Evolutionary conservation across 2,329 filamentous ascomycete species (phyloP).

Genomic region (Albophoma yamanashiensis): DNA sequence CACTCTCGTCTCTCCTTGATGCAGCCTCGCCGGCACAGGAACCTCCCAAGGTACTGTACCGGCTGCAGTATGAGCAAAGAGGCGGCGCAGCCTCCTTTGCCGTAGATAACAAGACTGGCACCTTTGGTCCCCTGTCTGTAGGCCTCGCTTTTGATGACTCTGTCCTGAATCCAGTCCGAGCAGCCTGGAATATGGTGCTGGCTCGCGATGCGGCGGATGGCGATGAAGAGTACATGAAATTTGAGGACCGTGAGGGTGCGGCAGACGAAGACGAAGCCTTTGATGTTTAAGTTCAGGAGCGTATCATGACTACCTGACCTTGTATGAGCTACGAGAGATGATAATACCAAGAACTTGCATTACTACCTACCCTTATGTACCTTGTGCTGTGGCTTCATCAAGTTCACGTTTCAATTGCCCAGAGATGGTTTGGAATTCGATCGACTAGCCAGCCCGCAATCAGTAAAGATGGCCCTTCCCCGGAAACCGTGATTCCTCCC

Average conservation of each 20-base stretch:
- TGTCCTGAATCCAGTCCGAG: conserved; percentile 53
- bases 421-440: neutral
- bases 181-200: conserved; percentile 58
- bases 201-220: conserved; percentile 36
- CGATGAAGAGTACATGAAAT: conserved; percentile 56
- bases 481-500: neutral
- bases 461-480: neutral
- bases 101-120: conserved; percentile 33
- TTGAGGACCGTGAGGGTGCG: conserved; percentile 60
- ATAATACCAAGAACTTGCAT: neutral
- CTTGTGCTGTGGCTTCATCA: neutral
- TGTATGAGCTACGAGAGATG: neutral
- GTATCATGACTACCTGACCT: neutral
- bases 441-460: neutral
- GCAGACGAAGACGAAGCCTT: conserved; percentile 47
- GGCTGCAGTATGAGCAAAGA: conserved; percentile 45
- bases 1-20: conserved; percentile 30
- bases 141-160: conserved; percentile 67
- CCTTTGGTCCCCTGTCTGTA: conserved; percentile 47
- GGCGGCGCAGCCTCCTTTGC: conserved; percentile 14
- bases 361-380: neutral
- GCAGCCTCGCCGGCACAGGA: conserved; percentile 17
- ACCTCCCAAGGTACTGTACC: conserved; percentile 31
- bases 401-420: neutral
- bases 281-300: conserved; percentile 19